These are phyloP conservation scores for Meripilus lineatus DNA, from an alignment of 1,284 basidiomycete species.

Conservation along the genomic window DNA sequence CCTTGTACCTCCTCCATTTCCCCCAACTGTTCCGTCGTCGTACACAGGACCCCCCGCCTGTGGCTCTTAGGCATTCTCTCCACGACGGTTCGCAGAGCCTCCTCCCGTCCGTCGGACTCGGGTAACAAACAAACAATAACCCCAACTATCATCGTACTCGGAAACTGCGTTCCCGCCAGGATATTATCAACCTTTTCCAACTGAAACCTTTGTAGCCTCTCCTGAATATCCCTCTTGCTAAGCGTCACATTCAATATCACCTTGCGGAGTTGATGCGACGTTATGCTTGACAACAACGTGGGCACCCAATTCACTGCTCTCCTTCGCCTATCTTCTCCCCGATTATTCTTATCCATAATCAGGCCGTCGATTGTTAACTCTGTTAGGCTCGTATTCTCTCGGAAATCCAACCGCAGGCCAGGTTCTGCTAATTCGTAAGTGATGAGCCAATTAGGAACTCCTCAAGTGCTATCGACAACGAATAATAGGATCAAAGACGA, in stretches of 20 bases:
- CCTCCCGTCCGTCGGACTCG: not conserved
- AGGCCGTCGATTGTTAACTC: slow-evolving; percentile 2
- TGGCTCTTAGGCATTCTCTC: slow-evolving; percentile 2
- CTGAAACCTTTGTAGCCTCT: not conserved
- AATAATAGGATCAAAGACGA: not conserved
- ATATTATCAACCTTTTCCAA: not conserved
- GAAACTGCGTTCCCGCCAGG: not conserved
- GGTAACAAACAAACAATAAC: slow-evolving; percentile 1
- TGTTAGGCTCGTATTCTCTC: not conserved
- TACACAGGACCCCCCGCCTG: not conserved
- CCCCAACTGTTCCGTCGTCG: not conserved
- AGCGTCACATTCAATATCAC: slow-evolving; percentile 2
- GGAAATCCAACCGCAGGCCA: not conserved
- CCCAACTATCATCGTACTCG: not conserved
- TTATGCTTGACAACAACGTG: not conserved
- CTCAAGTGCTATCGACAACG: not conserved
- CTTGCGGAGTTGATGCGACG: not conserved
- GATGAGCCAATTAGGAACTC: too few relatives aligned
- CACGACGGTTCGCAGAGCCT: not conserved
- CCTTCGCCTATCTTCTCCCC: not conserved
- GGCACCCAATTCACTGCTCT: not conserved
- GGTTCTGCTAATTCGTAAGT: slow-evolving; percentile 3
- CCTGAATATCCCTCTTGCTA: not conserved
- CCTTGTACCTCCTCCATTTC: too few relatives aligned
- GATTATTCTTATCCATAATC: not conserved